Evolutionary conservation across 2,329 filamentous ascomycete species (phyloP), one percentile per base, ranked within the genome.

Genomic region (Clonostachys rhizophaga): DNA sequence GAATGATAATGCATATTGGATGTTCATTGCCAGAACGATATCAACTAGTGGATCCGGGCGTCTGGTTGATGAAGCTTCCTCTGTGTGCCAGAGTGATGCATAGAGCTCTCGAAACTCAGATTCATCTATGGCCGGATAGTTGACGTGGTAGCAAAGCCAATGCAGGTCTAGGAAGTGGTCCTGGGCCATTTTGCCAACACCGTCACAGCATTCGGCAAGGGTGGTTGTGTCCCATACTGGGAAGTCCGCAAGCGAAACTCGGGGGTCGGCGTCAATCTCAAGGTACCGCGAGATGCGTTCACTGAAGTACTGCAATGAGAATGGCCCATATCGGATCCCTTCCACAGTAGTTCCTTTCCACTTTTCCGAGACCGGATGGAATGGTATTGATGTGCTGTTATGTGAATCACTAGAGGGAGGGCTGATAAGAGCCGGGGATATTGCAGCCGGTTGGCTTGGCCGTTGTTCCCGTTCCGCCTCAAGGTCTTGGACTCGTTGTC

Each of bases 91-190:
- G 10, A 49, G 45, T 13, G 48, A 46, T 17, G 11, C 24, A 20
- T 49, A 49, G 11, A 46, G 44, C 20, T 34, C 7, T n/a, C 40
- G 18, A 40, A 49, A 47, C 16, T 34, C 40, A 10, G n/a, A 18
- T 30, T 47, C 44, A 18, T 47, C 44, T 2, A 47, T 12, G 17
- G 42, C 42, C 5, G 48, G 48, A 16, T 34, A 34, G 39, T 16
- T 40, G 16, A 47, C 18, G 24, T 47, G 44, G 33, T 49, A 49
- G 5, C 20, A 17, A 9, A 24, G 6, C 48, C 44, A 49, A 41
- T 40, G 47, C 24, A 47, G 30, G 20, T 47, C 44, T 2, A 49
- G n/a, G 30, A 49, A 47, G 17, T 44, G 36, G 36, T 48, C 47
- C 30, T 48, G 47, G 36, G 35, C 42, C 11, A 24, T 20, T 8